phyloP scores from a whole-genome alignment of 805 yeast genomes.

The Candida ascalaphidarum region DNA sequence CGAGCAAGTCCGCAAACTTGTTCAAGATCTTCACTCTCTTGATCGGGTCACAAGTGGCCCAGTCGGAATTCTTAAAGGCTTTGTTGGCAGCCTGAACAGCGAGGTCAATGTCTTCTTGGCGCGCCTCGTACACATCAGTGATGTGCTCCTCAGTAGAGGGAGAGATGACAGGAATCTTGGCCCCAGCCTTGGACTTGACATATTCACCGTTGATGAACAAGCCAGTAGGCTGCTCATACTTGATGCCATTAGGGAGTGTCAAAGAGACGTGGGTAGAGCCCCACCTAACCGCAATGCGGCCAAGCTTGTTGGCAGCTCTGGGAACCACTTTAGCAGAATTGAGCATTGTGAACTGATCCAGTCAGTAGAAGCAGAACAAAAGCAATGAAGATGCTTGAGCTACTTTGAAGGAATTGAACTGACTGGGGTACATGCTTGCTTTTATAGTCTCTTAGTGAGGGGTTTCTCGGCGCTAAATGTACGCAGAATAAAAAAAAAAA shows the following conservation, averaged over 20 bases:
- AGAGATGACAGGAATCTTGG: slow-evolving; percentile 53
- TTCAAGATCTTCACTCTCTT: slow-evolving; percentile 54
- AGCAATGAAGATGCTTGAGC: too few species aligned
- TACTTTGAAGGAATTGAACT: too few species aligned
- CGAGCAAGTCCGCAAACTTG: slow-evolving; percentile 74
- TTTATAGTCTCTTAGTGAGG: too few species aligned
- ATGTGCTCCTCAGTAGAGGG: slow-evolving; percentile 69
- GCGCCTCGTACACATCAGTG: slow-evolving; percentile 65
- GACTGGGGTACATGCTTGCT: too few species aligned
- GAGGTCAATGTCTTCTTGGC: slow-evolving; percentile 66
- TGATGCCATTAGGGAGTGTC: slow-evolving; percentile 63
- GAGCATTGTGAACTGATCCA: too few species aligned
- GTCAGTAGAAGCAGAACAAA: too few species aligned
- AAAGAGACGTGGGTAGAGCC: too few species aligned
- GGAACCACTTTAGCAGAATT: too few species aligned
- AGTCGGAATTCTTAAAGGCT: slow-evolving; percentile 55
- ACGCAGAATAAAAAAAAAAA: too few species aligned
- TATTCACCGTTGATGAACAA: slow-evolving; percentile 84
- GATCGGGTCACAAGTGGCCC: slow-evolving; percentile 67
- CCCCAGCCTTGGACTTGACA: slow-evolving; percentile 46
- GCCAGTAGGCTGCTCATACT: slow-evolving; percentile 78
- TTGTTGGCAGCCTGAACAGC: slow-evolving; percentile 82
- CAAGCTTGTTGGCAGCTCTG: too few species aligned
- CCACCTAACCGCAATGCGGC: too few species aligned
- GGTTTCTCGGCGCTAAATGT: too few species aligned